Evolutionary conservation across 371 early-diverging fungal species (phyloP), one percentile per base, ranked within the genome.

Genomic region (Mortierella polycephala): DNA sequence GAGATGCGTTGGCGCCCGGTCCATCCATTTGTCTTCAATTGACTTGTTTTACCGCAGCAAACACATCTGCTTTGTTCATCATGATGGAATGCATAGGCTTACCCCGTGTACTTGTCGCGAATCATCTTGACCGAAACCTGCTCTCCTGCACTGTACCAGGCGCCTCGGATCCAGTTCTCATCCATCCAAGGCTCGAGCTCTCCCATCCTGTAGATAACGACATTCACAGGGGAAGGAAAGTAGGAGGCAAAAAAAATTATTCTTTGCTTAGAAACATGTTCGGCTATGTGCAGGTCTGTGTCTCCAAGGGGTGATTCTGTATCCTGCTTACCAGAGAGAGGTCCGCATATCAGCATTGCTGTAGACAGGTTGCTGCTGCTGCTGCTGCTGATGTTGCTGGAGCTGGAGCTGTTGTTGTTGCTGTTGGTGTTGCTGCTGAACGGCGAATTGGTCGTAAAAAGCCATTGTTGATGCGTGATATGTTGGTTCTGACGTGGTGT

Each of bases 121-220:
- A 96, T 95, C 82, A 94, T 86, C 82, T 96, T 96, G 57, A 96
- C 95, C 11, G 88, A 75, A 12, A 94, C 94, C 23, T 79, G 64
- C 64, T 93, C 93, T 39, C 95, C 95, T 16, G 89, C 64, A 44
- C 74, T 81, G 46, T 84, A 88, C 95, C 94, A 95, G 21, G 89
- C 74, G 64, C 85, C 83, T 12, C 88, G 82, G 52, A 95, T 84
- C 76, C 85, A 92, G 68, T 85, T 87, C 52, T 95, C 94, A 72
- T 92, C 93, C 94, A 94, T 93, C 94, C 94, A 94, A 3, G 90
- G 86, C 68, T 94, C 94, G 16, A 95, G 85, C 46, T 93, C 93
- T 41, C 93, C 93, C 93, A 92, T 92, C 92, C 93, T 84, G 79
- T 64, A 62, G n/a, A 20, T 3, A 21, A 10, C 14, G 56, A 55